Base-by-base conservation (phyloP, 129 eudicot species). In the Heracleum sosnowskyi region DNA sequence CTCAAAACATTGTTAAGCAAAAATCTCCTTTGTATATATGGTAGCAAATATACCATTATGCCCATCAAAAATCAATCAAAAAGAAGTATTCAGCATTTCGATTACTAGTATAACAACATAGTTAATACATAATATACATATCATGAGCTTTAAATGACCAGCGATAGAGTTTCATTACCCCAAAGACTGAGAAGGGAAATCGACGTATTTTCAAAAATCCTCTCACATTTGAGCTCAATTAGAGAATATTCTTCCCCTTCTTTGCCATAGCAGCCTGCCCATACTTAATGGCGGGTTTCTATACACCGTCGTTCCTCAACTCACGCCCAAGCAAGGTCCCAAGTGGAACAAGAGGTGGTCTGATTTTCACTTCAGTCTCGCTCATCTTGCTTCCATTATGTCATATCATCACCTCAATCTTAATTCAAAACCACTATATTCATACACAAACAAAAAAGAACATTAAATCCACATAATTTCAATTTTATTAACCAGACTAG, bases 1-100 rank as follows among this genome's bases (percentile, higher is more conserved):
- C 95, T 90, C 79, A 96, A 83, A 33, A 91, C 92, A 77, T 95
- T 95, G 82, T 88, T 90, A 75, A 95, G 84, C 77, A 95, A 83
- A n/a, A 83, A 88, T 88, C 80, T 92, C 98, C 81, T 92, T 95
- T 2, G 96, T 88, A 75, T 86, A 95, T 78, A 91, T 88, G 51
- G 98, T 96, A 80, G 98, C 98, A 7, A 97, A 91, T 55, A 90
- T 87, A 74, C 99, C 99, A 79, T 92, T 96, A 82, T 96, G 98
- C 71, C 98, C 97, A 83, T 95, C 98, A 78, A 91, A 95, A 73
- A 95, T 92, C 98, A 91, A 80, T 73, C 80, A 79, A 76, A 39
- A 80, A 26, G 17, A 68, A 77, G 69, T 71, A 33, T 51, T 81
- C 46, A 77, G 73, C 55, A 74, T 72, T 79, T 31, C 24, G 7